Evolutionary conservation across 768 basidiomycete species (phyloP).

Genomic region (Mrakia gelida): DNA sequence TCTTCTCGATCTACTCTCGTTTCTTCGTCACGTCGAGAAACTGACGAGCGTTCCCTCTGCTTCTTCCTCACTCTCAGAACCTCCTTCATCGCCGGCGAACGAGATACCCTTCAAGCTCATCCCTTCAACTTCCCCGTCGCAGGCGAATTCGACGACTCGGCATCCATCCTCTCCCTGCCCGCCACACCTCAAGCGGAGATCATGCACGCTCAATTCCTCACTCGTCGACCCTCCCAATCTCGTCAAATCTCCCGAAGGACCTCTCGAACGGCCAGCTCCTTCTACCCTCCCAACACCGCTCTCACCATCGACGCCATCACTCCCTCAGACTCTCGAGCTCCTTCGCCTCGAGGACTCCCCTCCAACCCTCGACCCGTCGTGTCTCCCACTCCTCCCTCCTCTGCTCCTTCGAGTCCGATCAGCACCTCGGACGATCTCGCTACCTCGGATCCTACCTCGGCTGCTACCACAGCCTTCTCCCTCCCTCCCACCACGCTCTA

Average conservation of each 20-base stretch:
- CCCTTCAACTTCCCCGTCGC: background rate
- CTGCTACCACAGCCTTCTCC: background rate
- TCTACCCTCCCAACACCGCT: background rate
- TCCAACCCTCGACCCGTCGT: conserved; percentile 1
- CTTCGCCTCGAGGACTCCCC: background rate
- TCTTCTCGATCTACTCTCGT: background rate
- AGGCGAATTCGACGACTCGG: background rate
- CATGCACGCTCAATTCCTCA: conserved; percentile 2
- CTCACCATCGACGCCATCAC: background rate
- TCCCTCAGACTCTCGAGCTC: background rate
- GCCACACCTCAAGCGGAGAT: conserved; percentile 8
- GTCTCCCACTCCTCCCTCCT: background rate
- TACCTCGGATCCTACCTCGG: background rate
- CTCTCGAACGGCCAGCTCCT: background rate
- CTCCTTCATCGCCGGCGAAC: conserved; percentile 6
- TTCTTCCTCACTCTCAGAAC: background rate
- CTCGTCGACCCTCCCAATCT: conserved; percentile 5
- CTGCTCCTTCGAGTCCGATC: background rate
- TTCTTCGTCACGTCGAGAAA: too few relatives aligned
- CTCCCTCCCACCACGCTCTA: conserved; percentile 4
- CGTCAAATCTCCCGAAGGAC: background rate
- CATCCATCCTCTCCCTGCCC: background rate
- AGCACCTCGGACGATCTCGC: background rate
- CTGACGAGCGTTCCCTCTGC: background rate
- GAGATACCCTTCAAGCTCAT: conserved; percentile 6